Evolutionary conservation across 352 stramenopile species (phyloP).

Genomic region (Blastocystis sp.): DNA sequence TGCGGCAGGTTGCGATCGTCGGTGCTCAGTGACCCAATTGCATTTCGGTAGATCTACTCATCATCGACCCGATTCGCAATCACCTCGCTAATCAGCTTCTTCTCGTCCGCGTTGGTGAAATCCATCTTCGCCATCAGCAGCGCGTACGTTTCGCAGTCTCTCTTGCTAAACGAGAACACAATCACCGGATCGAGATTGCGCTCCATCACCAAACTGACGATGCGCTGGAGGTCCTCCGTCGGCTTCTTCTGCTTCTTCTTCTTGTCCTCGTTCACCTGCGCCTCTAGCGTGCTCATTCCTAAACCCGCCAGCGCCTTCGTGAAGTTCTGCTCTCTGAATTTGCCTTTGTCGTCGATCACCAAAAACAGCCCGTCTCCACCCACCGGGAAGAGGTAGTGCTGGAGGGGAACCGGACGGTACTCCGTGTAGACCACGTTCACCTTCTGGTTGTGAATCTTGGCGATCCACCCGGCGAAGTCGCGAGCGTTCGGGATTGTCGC

Average conservation of each 20-base stretch:
- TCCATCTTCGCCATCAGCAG: constrained; percentile 75
- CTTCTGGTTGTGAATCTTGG: constrained; percentile 95
- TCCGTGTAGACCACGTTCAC: constrained; percentile 99
- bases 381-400: constrained; percentile 97
- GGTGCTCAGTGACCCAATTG: constrained; percentile 90
- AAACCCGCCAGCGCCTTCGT: constrained; percentile 84
- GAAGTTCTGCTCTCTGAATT: constrained; percentile 96
- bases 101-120: constrained; percentile 96
- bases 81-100: constrained; percentile 89
- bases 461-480: constrained; percentile 93
- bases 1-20: constrained; percentile 95
- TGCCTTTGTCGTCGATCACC: constrained; percentile 97
- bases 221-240: constrained; percentile 90
- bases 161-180: constrained; percentile 98
- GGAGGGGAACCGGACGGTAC: constrained; percentile 93
- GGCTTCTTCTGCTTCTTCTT: constrained; percentile 77
- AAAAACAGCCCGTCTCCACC: constrained; percentile 91
- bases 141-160: constrained; percentile 87
- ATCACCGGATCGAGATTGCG: constrained; percentile 91
- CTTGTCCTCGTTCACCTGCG: constrained; percentile 77
- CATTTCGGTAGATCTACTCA: constrained; percentile 89
- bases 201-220: constrained; percentile 97
- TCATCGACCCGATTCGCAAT: not conserved
- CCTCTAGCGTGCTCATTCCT: constrained; percentile 73
- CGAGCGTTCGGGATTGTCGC: constrained; percentile 97